These are phyloP conservation scores for Colletotrichum magnum DNA, from an alignment of 2,329 filamentous ascomycete species.

Conservation along the genomic window DNA sequence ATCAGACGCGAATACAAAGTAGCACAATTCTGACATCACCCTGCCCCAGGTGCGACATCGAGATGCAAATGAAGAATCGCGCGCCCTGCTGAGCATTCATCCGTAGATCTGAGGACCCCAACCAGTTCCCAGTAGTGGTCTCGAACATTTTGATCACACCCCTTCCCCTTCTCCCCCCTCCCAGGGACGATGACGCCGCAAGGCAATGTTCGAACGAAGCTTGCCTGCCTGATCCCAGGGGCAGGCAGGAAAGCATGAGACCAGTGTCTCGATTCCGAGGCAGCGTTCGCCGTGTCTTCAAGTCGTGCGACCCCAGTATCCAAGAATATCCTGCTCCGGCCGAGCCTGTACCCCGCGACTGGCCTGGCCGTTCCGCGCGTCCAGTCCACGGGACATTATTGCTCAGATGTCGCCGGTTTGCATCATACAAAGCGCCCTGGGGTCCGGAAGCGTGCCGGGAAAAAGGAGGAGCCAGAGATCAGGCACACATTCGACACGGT, in stretches of 20 bases:
- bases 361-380: slow-evolving; percentile 14
- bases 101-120: slow-evolving; percentile 11
- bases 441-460: not conserved
- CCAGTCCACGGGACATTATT: slow-evolving; percentile 2
- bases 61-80: not conserved
- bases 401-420: not conserved
- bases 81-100: not conserved
- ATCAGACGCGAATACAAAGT: not conserved
- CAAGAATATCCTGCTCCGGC: slow-evolving; percentile 33
- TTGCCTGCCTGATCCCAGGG: not conserved
- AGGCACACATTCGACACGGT: no score
- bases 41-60: not conserved
- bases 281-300: slow-evolving; percentile 1
- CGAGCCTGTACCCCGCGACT: slow-evolving; percentile 15
- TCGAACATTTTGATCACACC: not conserved
- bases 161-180: no score
- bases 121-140: not conserved
- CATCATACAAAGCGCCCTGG: slow-evolving; percentile 9
- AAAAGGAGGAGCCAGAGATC: not conserved
- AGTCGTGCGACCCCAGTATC: slow-evolving; percentile 18
- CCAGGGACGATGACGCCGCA: no score
- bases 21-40: not conserved
- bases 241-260: slow-evolving; percentile 8
- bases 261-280: slow-evolving; percentile 13
- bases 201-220: not conserved